phyloP scores from a whole-genome alignment of 1,284 basidiomycete genomes.

The Cryptococcus neoformans region DNA sequence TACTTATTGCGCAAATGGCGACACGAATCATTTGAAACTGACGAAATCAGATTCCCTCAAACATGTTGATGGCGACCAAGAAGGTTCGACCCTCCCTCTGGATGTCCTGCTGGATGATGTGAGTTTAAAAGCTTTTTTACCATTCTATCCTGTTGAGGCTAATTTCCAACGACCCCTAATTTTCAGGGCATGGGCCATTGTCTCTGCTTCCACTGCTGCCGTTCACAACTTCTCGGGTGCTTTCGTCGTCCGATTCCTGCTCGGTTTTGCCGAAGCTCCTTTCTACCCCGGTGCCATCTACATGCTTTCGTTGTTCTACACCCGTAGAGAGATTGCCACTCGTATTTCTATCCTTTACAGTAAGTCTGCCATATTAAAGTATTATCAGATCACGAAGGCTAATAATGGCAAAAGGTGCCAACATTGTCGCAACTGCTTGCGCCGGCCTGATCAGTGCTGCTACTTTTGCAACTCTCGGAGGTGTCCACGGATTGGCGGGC shows the following conservation, averaged over 20 bases:
- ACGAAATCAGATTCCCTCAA: slow-evolving; percentile 26
- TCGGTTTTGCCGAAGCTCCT: slow-evolving; percentile 24
- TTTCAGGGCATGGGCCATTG: slow-evolving; percentile 2
- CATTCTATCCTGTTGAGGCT: too few relatives aligned
- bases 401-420: background rate
- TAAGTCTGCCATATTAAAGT: too few relatives aligned
- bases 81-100: slow-evolving; percentile 32
- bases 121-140: too few relatives aligned
- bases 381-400: too few relatives aligned
- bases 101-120: slow-evolving; percentile 13
- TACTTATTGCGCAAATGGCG: too few relatives aligned
- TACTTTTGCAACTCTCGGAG: slow-evolving; percentile 17
- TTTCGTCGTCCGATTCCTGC: slow-evolving; percentile 16
- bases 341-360: slow-evolving; percentile 12
- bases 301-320: slow-evolving; percentile 10
- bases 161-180: too few relatives aligned
- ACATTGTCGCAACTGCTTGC: slow-evolving; percentile 12
- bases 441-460: slow-evolving; percentile 18
- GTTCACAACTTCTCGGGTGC: slow-evolving; percentile 8
- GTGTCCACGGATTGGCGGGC: slow-evolving; percentile 8
- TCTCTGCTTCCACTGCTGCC: slow-evolving; percentile 2
- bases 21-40: too few relatives aligned
- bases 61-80: slow-evolving; percentile 38
- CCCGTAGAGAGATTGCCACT: slow-evolving; percentile 2
- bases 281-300: slow-evolving; percentile 18